Evolutionary conservation across 1,284 basidiomycete genomes (phyloP).

Genomic region (Gomphus sp.): DNA sequence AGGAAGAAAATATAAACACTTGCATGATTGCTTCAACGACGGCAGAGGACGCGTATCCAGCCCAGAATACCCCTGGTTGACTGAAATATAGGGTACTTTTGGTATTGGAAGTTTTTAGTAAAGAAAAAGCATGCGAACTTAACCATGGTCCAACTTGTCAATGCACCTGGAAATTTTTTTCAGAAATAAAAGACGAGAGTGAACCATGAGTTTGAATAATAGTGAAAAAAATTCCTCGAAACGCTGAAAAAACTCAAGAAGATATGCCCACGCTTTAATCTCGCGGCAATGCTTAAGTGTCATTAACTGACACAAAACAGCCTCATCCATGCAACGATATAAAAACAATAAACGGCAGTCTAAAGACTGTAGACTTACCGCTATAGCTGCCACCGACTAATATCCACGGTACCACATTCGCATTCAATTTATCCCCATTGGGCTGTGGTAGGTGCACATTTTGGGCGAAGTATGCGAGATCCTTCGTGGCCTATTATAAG

Average conservation of each 20-base stretch:
- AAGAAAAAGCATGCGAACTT: conserved; percentile 32
- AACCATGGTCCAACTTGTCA: conserved; percentile 64
- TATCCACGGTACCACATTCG: conserved; percentile 56
- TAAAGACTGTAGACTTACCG: conserved; percentile 21
- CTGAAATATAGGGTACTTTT: conserved; percentile 24
- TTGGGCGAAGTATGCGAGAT: conserved; percentile 60
- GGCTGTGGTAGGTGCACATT: conserved; percentile 61
- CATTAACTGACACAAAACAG: no score
- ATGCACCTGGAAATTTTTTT: conserved; percentile 29
- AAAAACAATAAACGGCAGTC: background rate
- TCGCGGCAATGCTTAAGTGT: no score
- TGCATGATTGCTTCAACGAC: conserved; percentile 62
- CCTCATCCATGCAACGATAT: background rate
- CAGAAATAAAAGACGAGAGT: no score
- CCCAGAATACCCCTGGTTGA: conserved; percentile 55
- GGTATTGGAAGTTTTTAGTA: background rate
- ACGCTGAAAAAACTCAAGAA: no score
- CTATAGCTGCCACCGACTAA: conserved; percentile 64
- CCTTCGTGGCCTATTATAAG: conserved; percentile 40
- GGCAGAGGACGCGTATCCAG: conserved; percentile 62
- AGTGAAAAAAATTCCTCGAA: no score
- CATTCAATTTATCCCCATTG: conserved; percentile 45
- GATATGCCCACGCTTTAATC: no score
- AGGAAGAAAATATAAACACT: conserved; percentile 13
- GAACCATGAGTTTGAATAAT: no score